A percentile compares a stretch with the other conserved stretches of the same genome.
These are phyloP conservation scores for Chytridium lagenaria DNA, from an alignment of 371 early-diverging fungal species.

Conservation along the genomic window DNA sequence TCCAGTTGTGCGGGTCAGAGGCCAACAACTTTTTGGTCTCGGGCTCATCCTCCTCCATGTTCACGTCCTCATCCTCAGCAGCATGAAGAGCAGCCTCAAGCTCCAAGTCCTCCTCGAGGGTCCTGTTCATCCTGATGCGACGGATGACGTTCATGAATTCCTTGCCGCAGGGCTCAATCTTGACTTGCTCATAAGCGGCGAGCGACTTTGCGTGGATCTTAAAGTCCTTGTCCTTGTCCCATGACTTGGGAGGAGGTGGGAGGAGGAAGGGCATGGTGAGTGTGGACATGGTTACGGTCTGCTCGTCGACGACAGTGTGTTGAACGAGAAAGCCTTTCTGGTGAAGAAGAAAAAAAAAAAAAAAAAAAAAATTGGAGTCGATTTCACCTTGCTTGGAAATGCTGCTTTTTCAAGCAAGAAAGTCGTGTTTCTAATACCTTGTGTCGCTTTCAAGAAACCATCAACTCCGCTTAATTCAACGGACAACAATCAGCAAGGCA, in stretches of 20 bases:
- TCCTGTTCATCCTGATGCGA: slow-evolving; percentile 46
- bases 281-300: no score
- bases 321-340: no score
- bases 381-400: no score
- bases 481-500: no score
- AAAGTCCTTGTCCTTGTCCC: slow-evolving; percentile 47
- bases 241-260: slow-evolving; percentile 51
- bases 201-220: slow-evolving; percentile 40
- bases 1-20: slow-evolving; percentile 55
- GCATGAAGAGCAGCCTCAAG: slow-evolving; percentile 53
- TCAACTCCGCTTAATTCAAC: no score
- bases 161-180: slow-evolving; percentile 55
- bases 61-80: slow-evolving; percentile 46
- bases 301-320: neutral
- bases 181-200: slow-evolving; percentile 12
- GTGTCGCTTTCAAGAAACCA: no score
- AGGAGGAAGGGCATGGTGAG: slow-evolving; percentile 43
- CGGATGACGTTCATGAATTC: slow-evolving; percentile 45
- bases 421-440: no score
- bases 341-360: slow-evolving; percentile 11
- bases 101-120: slow-evolving; percentile 53
- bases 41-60: slow-evolving; percentile 50
- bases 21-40: slow-evolving; percentile 46
- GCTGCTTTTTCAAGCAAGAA: no score
- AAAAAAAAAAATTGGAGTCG: neutral